Base-by-base conservation (phyloP, 2,329 filamentous ascomycete genomes). In the Fusarium sulawesiense region DNA sequence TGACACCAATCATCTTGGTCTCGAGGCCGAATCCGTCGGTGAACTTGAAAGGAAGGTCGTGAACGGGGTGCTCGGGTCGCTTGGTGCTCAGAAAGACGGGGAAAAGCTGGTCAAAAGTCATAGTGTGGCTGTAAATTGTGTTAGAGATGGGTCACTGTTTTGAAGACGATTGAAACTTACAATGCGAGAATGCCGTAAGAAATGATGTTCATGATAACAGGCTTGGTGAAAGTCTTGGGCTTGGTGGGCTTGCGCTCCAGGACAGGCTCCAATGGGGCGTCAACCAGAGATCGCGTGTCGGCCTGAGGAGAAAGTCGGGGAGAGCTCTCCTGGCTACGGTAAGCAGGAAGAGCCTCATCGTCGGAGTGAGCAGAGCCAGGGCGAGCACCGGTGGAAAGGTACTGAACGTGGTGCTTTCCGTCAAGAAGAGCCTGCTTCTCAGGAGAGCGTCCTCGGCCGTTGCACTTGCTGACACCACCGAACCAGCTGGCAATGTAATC, bases 141-240 rank as follows among this genome's bases (percentile, higher is more conserved):
- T 77, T 67, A 64, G 48, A 77, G 73, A 30, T 6, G 8, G 7
- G 5, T 13, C 30, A 30, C 11, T 11, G 20, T 41, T 11, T n/a
- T 25, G 1, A 21, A 37, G 14, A n/a, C 8, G 11, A 27, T 9
- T 8, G 10, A 12, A 23, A 91, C 93, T 88, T 87, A 97, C 94
- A 97, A 98, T 70, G 95, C 95, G 64, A 98, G 85, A 74, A 98
- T 93, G 46, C 94, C 95, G 78, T 97, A 97, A 55, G 92, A 93
- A 60, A 95, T 82, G 69, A 98, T 97, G 77, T 94, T 95, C 76
- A 97, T 85, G 64, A 97, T 84, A 58, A 98, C 92, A 51, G 95
- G 93, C 77, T 85, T 89, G 14, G 93, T 97, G 79, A 98, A 98
- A 11, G 90, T 91, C 75, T 87, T 89, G 25, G 63, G 55, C 53